These are phyloP conservation scores for Beverwykella pulmonaria DNA, from an alignment of 495 filamentous ascomycete species.

Conservation along the genomic window DNA sequence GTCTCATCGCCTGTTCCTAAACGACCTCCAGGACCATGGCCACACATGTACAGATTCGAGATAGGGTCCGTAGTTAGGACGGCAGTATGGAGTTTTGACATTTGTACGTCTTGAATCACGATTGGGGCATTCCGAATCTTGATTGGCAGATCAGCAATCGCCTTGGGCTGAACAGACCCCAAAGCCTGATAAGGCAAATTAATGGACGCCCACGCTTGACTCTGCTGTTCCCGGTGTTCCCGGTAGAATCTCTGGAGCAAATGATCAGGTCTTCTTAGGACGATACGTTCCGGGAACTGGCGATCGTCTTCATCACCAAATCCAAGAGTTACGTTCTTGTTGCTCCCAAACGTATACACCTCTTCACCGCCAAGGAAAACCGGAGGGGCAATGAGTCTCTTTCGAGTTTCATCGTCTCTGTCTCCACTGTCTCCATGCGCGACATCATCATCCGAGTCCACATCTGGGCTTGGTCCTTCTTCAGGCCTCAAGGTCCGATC, in stretches of 20 bases:
- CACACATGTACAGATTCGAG: conserved; percentile 90
- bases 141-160: conserved; percentile 60
- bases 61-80: conserved; percentile 87
- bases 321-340: conserved; percentile 89
- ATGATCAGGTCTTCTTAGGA: conserved; percentile 76
- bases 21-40: conserved; percentile 86
- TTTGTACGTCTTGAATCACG: conserved; percentile 71
- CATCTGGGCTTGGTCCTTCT: conserved; percentile 40
- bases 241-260: conserved; percentile 68
- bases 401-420: conserved; percentile 32
- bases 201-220: conserved; percentile 33
- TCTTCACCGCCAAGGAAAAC: conserved; percentile 71
- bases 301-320: conserved; percentile 92
- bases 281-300: conserved; percentile 84
- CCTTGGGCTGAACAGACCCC: conserved; percentile 36
- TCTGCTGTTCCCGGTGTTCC: conserved; percentile 41
- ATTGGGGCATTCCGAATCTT: conserved; percentile 70
- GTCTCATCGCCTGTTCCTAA: conserved; percentile 88
- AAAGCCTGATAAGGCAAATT: conserved; percentile 37
- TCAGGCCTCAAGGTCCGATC: conserved; percentile 47
- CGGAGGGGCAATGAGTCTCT: conserved; percentile 12
- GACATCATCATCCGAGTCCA: conserved; percentile 45
- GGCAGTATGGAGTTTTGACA: conserved; percentile 92
- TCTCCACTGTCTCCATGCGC: conserved; percentile 38
- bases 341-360: conserved; percentile 89